Base-by-base conservation (phyloP, 2,329 filamentous ascomycete species). In the Emergomyces pasteurianus region DNA sequence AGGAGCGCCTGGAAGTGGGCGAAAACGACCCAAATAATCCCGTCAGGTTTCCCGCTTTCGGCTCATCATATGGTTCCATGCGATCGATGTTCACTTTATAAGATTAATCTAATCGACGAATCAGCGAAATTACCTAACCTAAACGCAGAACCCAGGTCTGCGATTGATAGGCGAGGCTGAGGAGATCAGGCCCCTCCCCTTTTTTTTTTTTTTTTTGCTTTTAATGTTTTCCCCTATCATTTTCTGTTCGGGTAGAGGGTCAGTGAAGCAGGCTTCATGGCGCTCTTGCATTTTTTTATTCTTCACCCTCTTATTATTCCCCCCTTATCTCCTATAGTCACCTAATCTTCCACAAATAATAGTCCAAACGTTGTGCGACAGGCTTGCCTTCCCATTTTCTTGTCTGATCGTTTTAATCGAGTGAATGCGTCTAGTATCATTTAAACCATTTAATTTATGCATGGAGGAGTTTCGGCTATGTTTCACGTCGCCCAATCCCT, bases 11-110 rank as follows among this genome's bases (percentile, higher is more conserved):
- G 64, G 58, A 14, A 66, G 65, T 8, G 67, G 65, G 56, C 67
- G 68, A 38, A 75, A 75, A 60, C 69, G 72, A 56, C 70, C 65
- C 38, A 70, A 72, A 52, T 74, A 65, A 70, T 58, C 40, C 18
- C 31, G 56, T 56, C 43, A 31, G 34, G 36, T 21, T 46, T n/a
- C 59, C 58, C 59, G n/a, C 6, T 34, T 16, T 52, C 28, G 8
- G 16, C 21, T 10, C 21, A 47, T 18, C 23, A 52, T 3, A 8
- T 6, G 49, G 14, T 52, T 16, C 14, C 7, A n/a, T 10, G 23
- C 9, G 14, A 31, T 31, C 16, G 23, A 2, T 31, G n/a, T 31
- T 6, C 3, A 6, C 12, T 18, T 5, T 16, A n/a, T n/a, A n/a
- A n/a, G n/a, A n/a, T n/a, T n/a, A n/a, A n/a, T n/a, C n/a, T n/a